Evolutionary conservation across 225 moss, liverwort and hornwort species (phyloP).

Genomic region (Antitrichia curtipendula): DNA sequence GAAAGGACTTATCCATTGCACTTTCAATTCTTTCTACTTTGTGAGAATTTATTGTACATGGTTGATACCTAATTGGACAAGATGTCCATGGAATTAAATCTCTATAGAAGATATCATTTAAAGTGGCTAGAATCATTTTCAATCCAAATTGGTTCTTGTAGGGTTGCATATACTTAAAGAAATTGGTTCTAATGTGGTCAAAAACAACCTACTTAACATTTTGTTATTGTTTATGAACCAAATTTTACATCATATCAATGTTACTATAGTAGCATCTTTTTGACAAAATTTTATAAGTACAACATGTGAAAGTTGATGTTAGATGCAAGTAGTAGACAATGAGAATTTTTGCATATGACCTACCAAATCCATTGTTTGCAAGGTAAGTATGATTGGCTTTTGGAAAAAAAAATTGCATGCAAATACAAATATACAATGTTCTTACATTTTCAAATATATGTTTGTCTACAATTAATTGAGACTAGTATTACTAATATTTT

Average conservation of each 20-base stretch:
- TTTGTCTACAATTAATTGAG: background rate
- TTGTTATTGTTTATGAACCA: background rate
- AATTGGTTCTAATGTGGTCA: background rate
- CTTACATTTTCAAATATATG: background rate
- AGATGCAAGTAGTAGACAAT: background rate
- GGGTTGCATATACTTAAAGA: background rate
- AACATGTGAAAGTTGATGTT: background rate
- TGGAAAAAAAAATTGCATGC: no score
- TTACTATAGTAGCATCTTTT: background rate
- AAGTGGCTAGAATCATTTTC: background rate
- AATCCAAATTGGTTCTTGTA: background rate
- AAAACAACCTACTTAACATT: background rate
- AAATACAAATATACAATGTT: background rate
- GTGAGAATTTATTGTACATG: background rate
- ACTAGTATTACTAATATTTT: background rate
- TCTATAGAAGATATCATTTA: background rate
- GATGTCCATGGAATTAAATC: background rate
- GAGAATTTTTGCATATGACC: background rate
- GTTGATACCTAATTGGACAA: background rate
- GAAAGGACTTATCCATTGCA: background rate
- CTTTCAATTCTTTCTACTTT: background rate
- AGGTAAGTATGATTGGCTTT: no score
- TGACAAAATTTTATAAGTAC: background rate
- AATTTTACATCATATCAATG: background rate
- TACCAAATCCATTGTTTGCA: background rate